Conservation (phyloP, 2,329 filamentous ascomycete species). For the Fusarium sp. region DNA sequence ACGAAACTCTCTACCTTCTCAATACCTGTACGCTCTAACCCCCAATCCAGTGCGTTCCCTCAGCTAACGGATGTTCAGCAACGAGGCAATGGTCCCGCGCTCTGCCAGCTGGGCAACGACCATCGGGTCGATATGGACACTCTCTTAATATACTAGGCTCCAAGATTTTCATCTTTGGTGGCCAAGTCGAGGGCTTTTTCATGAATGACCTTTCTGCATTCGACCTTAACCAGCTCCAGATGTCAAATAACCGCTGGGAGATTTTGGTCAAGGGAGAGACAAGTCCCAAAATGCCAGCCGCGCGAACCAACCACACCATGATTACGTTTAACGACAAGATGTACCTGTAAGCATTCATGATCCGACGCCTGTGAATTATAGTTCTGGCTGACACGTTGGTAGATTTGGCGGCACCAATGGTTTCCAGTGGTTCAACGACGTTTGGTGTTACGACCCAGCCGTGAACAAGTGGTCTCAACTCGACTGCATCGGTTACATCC, state of each 20-base stretch:
- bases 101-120: conserved; percentile 85
- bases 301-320: conserved; percentile 93
- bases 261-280: conserved; percentile 78
- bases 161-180: conserved; percentile 97
- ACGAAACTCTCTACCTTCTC: conserved; percentile 94
- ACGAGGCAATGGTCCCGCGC: conserved; percentile 98
- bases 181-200: conserved; percentile 96
- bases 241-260: conserved; percentile 93
- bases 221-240: conserved; percentile 93
- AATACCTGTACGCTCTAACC: conserved; percentile 85
- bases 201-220: conserved; percentile 98
- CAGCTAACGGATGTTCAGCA: conserved; percentile 64
- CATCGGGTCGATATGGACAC: conserved; percentile 93
- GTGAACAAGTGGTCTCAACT: conserved; percentile 87
- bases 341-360: conserved; percentile 76
- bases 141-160: conserved; percentile 96
- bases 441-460: conserved; percentile 93
- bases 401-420: conserved; percentile 99
- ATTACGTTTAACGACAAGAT: conserved; percentile 93
- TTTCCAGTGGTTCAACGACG: conserved; percentile 97
- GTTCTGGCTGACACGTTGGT: conserved; percentile 21
- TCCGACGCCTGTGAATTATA: neutral
- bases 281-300: conserved; percentile 75
- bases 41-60: neutral
- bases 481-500: conserved; percentile 98